Evolutionary conservation across 2,329 filamentous ascomycete genomes (phyloP).

Genomic region (Aureobasidium sp.): DNA sequence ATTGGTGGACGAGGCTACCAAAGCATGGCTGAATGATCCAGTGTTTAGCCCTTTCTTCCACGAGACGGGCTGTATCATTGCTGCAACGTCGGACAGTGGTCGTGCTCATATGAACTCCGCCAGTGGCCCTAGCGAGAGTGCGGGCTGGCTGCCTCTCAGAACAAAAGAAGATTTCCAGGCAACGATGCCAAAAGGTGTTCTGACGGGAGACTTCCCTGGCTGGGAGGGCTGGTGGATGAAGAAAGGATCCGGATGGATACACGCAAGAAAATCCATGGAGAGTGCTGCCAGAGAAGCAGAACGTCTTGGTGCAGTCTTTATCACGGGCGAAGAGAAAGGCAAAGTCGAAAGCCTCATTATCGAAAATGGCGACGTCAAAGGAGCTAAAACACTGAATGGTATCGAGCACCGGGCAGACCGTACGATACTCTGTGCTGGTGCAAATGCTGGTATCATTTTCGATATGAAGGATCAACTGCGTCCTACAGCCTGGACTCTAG

Average conservation of each 20-base stretch:
- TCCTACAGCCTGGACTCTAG: slow-evolving; percentile 49
- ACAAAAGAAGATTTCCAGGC: slow-evolving; percentile 42
- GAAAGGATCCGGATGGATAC: slow-evolving; percentile 47
- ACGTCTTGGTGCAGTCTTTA: slow-evolving; percentile 41
- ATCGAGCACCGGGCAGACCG: slow-evolving; percentile 35
- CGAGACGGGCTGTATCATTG: slow-evolving; percentile 42
- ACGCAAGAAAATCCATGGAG: slow-evolving; percentile 45
- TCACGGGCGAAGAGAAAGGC: slow-evolving; percentile 36
- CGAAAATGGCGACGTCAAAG: slow-evolving; percentile 31
- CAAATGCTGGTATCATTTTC: slow-evolving; percentile 41
- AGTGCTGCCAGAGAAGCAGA: slow-evolving; percentile 41
- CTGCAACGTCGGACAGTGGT: slow-evolving; percentile 37
- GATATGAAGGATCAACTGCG: slow-evolving; percentile 47
- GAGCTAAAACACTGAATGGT: slow-evolving; percentile 40
- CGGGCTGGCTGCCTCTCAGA: slow-evolving; percentile 28
- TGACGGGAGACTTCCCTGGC: slow-evolving; percentile 43
- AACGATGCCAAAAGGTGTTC: slow-evolving; percentile 47
- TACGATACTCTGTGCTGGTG: slow-evolving; percentile 45
- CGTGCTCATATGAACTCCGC: slow-evolving; percentile 1
- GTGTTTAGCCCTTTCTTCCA: slow-evolving; percentile 41
- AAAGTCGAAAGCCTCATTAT: slow-evolving; percentile 35
- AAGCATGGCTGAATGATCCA: slow-evolving; percentile 38
- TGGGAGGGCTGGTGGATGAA: slow-evolving; percentile 46
- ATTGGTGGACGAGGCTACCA: slow-evolving; percentile 30
- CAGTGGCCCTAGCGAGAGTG: not conserved